phyloP scores from a whole-genome alignment of 1,284 basidiomycete genomes.

The Sphagnurus paluster region DNA sequence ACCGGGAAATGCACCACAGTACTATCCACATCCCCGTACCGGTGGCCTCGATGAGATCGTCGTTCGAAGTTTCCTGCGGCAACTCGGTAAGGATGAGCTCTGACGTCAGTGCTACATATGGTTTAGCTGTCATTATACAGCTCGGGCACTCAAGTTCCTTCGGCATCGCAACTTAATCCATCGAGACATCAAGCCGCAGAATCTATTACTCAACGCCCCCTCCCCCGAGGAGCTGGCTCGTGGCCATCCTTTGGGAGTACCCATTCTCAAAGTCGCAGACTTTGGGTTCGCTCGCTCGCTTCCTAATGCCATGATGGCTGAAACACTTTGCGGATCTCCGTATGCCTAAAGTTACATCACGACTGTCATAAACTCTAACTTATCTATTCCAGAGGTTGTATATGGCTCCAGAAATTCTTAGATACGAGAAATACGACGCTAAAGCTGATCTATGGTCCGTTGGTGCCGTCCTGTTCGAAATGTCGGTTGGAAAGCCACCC shows the following conservation, averaged over 20 bases:
- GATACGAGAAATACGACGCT: constrained; percentile 97
- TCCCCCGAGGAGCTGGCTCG: constrained; percentile 75
- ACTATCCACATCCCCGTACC: constrained; percentile 87
- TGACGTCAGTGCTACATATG: constrained; percentile 5
- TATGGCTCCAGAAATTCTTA: constrained; percentile 98
- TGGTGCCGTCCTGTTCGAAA: constrained; percentile 96
- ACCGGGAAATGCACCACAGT: constrained; percentile 69
- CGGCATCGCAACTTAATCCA: constrained; percentile 91
- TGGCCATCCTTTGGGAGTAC: constrained; percentile 90
- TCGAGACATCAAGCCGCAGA: constrained; percentile 98
- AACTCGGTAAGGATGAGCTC: constrained; percentile 67
- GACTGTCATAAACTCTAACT: not conserved
- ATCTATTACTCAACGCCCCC: constrained; percentile 87
- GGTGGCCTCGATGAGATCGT: constrained; percentile 92
- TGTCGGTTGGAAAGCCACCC: constrained; percentile 90
- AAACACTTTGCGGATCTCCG: constrained; percentile 98
- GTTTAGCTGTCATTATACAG: constrained; percentile 38
- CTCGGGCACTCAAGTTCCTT: constrained; percentile 91
- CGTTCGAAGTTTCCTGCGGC: constrained; percentile 90
- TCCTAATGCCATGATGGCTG: constrained; percentile 91
- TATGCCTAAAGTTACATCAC: constrained; percentile 56
- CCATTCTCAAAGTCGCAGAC: constrained; percentile 95
- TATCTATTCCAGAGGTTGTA: constrained; percentile 63
- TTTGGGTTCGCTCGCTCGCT: constrained; percentile 97
- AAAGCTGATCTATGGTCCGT: constrained; percentile 99